Evolutionary conservation across 441 rosid genomes (phyloP).

Genomic region (Arabidopsis lyrata): DNA sequence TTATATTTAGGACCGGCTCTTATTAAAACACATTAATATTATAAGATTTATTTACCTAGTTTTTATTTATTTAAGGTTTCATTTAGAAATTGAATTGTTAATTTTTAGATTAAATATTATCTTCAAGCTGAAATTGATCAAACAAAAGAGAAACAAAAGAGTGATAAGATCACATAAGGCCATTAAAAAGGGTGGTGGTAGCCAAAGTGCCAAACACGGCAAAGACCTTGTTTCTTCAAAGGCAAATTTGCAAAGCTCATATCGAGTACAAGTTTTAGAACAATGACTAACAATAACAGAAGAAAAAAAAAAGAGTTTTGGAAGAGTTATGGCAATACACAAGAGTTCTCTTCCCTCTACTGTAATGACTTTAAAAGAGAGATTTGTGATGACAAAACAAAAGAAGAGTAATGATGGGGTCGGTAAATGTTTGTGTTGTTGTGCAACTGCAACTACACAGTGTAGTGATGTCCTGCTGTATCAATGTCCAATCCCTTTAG

Average conservation of each 20-base stretch:
- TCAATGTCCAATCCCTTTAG: constrained; percentile 95
- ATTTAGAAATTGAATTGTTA: too few species aligned
- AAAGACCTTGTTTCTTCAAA: constrained; percentile 43
- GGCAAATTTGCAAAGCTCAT: constrained; percentile 35
- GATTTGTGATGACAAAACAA: constrained; percentile 36
- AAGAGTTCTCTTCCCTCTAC: constrained; percentile 48
- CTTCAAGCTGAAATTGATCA: constrained; percentile 9
- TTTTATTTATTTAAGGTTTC: too few species aligned
- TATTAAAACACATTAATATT: too few species aligned
- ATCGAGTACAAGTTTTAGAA: constrained; percentile 33
- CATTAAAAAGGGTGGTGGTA: constrained; percentile 24
- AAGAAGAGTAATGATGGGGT: constrained; percentile 29
- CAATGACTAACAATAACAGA: constrained; percentile 38
- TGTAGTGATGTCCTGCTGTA: constrained; percentile 92
- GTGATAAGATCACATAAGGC: constrained; percentile 35
- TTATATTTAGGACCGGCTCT: too few species aligned
- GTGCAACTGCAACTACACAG: constrained; percentile 57
- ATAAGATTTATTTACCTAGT: too few species aligned
- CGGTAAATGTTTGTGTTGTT: constrained; percentile 32
- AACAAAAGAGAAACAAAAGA: constrained; percentile 13
- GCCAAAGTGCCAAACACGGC: constrained; percentile 43
- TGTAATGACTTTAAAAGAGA: constrained; percentile 37
- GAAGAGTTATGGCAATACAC: constrained; percentile 51
- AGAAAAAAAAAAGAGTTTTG: constrained; percentile 29
- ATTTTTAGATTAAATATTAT: neutral